Evolutionary conservation across 495 filamentous ascomycete genomes (phyloP).

Genomic region (Aspergillus heteromorphus): DNA sequence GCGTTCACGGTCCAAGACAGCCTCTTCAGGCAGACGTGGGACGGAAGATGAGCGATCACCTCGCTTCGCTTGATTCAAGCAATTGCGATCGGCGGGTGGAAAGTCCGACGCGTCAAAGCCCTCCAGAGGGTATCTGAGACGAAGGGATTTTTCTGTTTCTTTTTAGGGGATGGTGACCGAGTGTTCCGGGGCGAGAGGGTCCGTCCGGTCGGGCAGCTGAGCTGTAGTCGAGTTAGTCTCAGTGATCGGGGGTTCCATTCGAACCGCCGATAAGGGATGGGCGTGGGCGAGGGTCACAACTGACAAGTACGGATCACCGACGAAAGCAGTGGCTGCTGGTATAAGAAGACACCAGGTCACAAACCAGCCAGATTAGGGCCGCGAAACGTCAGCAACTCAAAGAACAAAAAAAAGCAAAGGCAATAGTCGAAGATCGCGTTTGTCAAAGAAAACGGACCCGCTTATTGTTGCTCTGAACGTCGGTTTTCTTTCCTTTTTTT

Average conservation of each 20-base stretch:
- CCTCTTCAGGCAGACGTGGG: slow-evolving; percentile 21
- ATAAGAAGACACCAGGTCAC: slow-evolving; percentile 19
- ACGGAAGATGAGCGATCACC: slow-evolving; percentile 41
- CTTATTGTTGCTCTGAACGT: slow-evolving; percentile 8
- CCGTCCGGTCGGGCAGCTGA: slow-evolving; percentile 18
- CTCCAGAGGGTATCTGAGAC: slow-evolving; percentile 1
- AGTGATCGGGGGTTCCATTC: neutral
- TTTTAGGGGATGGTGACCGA: slow-evolving; percentile 1
- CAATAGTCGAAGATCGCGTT: slow-evolving; percentile 6
- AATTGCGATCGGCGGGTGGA: slow-evolving; percentile 13
- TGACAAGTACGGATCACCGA: slow-evolving; percentile 2
- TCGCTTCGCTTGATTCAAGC: slow-evolving; percentile 4
- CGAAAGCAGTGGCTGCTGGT: slow-evolving; percentile 5
- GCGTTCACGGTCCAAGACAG: slow-evolving; percentile 33
- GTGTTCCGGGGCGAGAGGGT: slow-evolving; percentile 6
- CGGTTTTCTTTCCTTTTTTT: slow-evolving; percentile 7
- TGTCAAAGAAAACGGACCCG: slow-evolving; percentile 12
- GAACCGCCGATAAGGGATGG: slow-evolving; percentile 16
- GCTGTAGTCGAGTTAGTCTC: slow-evolving; percentile 14
- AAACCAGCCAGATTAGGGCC: neutral
- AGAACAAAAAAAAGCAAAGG: slow-evolving; percentile 9
- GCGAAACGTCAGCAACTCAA: slow-evolving; percentile 1
- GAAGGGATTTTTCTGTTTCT: slow-evolving; percentile 1
- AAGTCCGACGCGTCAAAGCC: slow-evolving; percentile 5
- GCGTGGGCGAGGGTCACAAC: slow-evolving; percentile 2